phyloP scores from a whole-genome alignment of 108 stramenopile genomes.

The Nannochloropsis gaditana region DNA sequence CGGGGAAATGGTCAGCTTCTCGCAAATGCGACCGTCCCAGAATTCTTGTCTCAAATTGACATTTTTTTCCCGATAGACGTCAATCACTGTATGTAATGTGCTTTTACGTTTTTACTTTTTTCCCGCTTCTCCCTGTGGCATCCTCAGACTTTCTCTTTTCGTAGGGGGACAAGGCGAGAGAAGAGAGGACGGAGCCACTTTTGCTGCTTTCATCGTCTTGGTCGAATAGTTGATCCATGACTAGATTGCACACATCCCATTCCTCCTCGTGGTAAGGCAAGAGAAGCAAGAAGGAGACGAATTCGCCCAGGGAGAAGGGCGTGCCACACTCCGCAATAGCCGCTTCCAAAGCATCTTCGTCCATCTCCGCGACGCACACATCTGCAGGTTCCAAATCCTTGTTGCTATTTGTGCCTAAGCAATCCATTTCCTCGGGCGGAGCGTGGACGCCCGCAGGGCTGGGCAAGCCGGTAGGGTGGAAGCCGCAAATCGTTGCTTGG shows the following conservation, averaged over 20 bases:
- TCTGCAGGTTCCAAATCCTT: neutral
- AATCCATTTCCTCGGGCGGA: neutral
- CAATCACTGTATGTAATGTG: too few species aligned
- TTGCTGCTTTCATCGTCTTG: neutral
- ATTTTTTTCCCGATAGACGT: too few species aligned
- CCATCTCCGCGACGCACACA: neutral
- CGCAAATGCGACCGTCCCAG: too few species aligned
- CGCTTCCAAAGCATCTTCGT: neutral
- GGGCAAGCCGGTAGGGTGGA: constrained; percentile 7
- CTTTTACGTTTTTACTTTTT: too few species aligned
- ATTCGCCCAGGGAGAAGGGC: neutral
- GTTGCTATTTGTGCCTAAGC: neutral
- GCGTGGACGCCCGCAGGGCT: neutral
- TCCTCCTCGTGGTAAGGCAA: constrained; percentile 14
- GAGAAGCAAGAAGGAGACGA: neutral
- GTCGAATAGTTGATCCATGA: neutral
- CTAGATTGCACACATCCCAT: neutral
- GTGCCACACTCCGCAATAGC: neutral
- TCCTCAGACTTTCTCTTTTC: too few species aligned
- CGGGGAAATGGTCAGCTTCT: too few species aligned
- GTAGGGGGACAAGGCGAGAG: too few species aligned
- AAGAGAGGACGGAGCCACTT: too few species aligned
- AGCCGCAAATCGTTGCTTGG: neutral
- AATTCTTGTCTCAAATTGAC: too few species aligned
- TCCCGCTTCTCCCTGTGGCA: too few species aligned